Percentiles rank a stretch among this genome's conserved stretches.
These are phyloP conservation scores for Neofusicoccum cordaticola DNA, from an alignment of 2,329 filamentous ascomycete species.

Conservation along the genomic window DNA sequence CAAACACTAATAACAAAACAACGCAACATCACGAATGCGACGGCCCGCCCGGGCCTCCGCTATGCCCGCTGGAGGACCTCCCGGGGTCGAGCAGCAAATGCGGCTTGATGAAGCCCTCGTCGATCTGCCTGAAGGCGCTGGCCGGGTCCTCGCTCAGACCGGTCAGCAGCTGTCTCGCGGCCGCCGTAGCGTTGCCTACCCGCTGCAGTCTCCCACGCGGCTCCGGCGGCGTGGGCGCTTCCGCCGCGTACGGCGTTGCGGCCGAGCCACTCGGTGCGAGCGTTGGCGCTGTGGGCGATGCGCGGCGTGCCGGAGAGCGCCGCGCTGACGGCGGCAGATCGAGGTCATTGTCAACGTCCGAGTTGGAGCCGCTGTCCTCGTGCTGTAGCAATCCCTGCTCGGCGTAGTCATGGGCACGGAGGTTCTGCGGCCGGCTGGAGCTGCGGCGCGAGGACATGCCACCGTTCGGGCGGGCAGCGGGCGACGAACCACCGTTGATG, in stretches of 20 bases:
- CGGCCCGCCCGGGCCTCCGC: background rate
- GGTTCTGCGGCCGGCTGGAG: slow-evolving; percentile 45
- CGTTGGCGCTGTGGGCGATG: slow-evolving; percentile 29
- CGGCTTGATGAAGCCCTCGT: slow-evolving; percentile 96
- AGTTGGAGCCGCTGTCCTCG: slow-evolving; percentile 45
- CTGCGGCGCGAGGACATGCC: slow-evolving; percentile 50
- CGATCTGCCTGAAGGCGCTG: slow-evolving; percentile 84
- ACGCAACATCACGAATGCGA: background rate
- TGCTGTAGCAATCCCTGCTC: slow-evolving; percentile 56
- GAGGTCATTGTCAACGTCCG: slow-evolving; percentile 52
- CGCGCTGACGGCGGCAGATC: slow-evolving; percentile 59
- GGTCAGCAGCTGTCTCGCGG: slow-evolving; percentile 76
- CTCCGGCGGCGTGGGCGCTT: slow-evolving; percentile 30
- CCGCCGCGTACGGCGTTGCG: slow-evolving; percentile 37
- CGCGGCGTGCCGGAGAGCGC: slow-evolving; percentile 40
- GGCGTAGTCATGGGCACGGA: slow-evolving; percentile 45
- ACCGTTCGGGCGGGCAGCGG: slow-evolving; percentile 37
- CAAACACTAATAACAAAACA: background rate
- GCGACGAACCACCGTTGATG: slow-evolving; percentile 38
- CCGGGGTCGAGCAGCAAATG: slow-evolving; percentile 73
- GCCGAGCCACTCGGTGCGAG: background rate
- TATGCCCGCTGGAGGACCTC: background rate
- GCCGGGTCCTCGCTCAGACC: slow-evolving; percentile 80
- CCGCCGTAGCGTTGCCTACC: slow-evolving; percentile 67
- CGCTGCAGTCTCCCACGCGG: slow-evolving; percentile 19